Evolutionary conservation across 768 basidiomycete species (phyloP), one percentile per base, ranked within the genome.

Genomic region (Leccinum sublutescens): DNA sequence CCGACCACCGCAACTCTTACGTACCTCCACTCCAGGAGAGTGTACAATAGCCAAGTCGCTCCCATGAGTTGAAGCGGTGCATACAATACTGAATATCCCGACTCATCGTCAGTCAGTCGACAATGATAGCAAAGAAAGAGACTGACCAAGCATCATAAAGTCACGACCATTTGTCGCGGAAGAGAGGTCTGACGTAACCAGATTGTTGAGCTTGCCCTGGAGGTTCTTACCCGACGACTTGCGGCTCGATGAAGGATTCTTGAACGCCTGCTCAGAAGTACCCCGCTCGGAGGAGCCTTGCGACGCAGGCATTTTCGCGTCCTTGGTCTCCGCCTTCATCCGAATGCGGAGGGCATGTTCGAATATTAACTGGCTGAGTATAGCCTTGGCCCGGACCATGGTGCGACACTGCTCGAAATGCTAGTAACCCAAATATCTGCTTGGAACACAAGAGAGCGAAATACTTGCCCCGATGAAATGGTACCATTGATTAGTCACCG

Each of bases 21-120:
- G n/a, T 29, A 56, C 55, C 55, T 56, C 55, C 55, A 56, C 12
- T 25, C 50, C 34, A 56, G 15, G n/a, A 56, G 55, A 6, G 50
- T 56, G 21, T 56, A 56, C 50, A 56, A 56, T 3, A 56, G 0
- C 55, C 55, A 56, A 15, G 50, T 56, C 2, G 49, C 25, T 21
- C 33, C 50, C 3, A 54, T 38, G 50, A 56, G 50, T 21, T 56
- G 55, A 36, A 56, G 50, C n/a, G 55, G 55, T 2, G 25, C 34
- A 29, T 12, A 38, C 8, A 56, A 49, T 2, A 56, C 55, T 53
- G 9, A 29, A 21, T 5, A 52, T 29, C 17, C 4, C 14, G 11
- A 9, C 0, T 56, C 23, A 7, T 53, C 25, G 5, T 27, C 17
- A 56, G 12, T 21, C 21, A 17, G n/a, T 21, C 49, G 19, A n/a